These are phyloP conservation scores for Aspergillus sp. DNA, from an alignment of 2,329 filamentous ascomycete genomes.

Conservation along the genomic window DNA sequence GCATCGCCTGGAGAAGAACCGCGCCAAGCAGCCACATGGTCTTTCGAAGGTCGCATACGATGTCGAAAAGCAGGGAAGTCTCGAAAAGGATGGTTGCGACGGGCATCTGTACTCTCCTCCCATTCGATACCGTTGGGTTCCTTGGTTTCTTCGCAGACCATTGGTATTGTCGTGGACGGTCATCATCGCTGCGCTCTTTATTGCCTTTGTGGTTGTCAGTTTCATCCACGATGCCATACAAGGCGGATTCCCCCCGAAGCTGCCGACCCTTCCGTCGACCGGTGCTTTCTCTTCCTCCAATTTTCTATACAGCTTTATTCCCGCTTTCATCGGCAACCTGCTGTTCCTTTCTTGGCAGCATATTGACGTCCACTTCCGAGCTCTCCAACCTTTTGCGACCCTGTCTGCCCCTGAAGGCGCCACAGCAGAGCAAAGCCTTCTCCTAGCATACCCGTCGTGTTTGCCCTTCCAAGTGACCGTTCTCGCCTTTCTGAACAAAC, in stretches of 20 bases:
- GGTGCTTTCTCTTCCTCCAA: conserved; percentile 79
- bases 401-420: conserved; percentile 52
- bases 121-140: conserved; percentile 66
- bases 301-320: conserved; percentile 74
- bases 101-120: conserved; percentile 51
- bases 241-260: conserved; percentile 67
- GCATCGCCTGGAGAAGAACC: conserved; percentile 27
- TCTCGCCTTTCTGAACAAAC: conserved; percentile 52
- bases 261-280: conserved; percentile 59
- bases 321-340: conserved; percentile 56
- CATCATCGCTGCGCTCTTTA: conserved; percentile 59
- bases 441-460: conserved; percentile 56
- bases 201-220: conserved; percentile 72
- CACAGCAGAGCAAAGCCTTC: conserved; percentile 53
- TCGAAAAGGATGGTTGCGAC: conserved; percentile 44
- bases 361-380: conserved; percentile 59
- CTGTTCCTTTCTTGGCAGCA: conserved; percentile 60
- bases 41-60: conserved; percentile 34
- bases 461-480: conserved; percentile 54
- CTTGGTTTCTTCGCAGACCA: conserved; percentile 70
- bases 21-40: conserved; percentile 29
- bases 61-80: conserved; percentile 35
- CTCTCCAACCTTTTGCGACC: conserved; percentile 57
- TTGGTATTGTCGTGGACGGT: conserved; percentile 65
- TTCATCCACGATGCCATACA: conserved; percentile 69